Evolutionary conservation across 306 rosid genomes (phyloP), one percentile per base, ranked within the genome.

Genomic region (Crataegus laevigata): DNA sequence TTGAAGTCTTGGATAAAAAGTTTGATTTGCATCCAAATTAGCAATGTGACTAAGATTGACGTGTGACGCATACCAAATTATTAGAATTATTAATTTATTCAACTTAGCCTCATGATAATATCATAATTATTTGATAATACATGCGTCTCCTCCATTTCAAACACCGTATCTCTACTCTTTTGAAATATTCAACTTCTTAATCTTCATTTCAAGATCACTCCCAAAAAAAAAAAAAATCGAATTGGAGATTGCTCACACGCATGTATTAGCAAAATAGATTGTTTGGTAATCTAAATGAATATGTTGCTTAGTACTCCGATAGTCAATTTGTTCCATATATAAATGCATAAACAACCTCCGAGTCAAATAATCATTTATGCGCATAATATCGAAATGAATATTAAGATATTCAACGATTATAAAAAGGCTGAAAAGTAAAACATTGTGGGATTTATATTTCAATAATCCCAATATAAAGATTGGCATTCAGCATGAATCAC

Each of bases 401-500:
- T 5, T 47, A 47, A 4, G 54, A 47, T 47, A 47, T 47, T 14
- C 4, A 47, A 47, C 54, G 21, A 38, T 38, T 8, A 38, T 9
- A 38, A 38, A 38, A 38, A 34, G 38, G 38, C 18, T 64, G n/a
- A 52, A 51, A 50, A 29, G 30, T 50, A 57, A 70, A 64, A 32
- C 22, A 64, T 22, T 61, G 34, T 19, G 17, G 50, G 69, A 32
- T 66, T 21, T 66, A 36, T 66, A n/a, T 66, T 21, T 11, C 69
- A 63, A 50, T 26, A 45, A 21, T 69, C 6, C 25, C 73, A 47
- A 26, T 26, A 47, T 12, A 10, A 58, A n/a, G 51, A 32, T 58
- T 25, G 76, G 68, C 17, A 60, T 73, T 40, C 68, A 18, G 58
- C 22, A 15, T 72, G 54, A 57, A 72, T 72, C 75, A 57, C 38